Percentiles rank a stretch among this genome's conserved stretches.
Conservation (phyloP, 768 basidiomycete genomes). For the Termitomyces sp. region DNA sequence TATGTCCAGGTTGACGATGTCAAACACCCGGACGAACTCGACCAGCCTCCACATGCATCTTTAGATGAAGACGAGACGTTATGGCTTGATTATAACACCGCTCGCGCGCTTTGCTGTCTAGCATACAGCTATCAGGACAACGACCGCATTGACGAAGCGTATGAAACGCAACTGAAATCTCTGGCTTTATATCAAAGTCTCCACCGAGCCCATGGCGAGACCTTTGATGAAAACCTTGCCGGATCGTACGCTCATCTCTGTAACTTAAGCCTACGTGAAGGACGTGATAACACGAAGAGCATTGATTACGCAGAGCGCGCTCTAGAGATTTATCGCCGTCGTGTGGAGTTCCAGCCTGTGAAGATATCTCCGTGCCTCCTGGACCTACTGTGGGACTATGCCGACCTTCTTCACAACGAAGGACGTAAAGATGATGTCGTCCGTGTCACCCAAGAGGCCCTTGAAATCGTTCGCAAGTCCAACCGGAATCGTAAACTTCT, state of each 20-base stretch:
- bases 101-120: conserved; percentile 6
- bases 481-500: conserved; percentile 6
- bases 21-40: not conserved
- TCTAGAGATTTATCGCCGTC: conserved; percentile 6
- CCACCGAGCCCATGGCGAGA: not conserved
- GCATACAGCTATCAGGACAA: conserved; percentile 8
- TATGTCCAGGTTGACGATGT: not conserved
- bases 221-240: conserved; percentile 6
- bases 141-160: conserved; percentile 5
- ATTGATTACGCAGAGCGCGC: conserved; percentile 4
- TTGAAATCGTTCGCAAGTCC: conserved; percentile 3
- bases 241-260: conserved; percentile 9
- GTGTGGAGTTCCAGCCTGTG: not conserved
- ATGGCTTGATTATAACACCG: conserved; percentile 11
- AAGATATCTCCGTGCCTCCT: conserved; percentile 2
- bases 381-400: conserved; percentile 10
- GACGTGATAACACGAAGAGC: not conserved
- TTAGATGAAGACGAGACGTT: conserved; percentile 5
- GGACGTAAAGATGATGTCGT: conserved; percentile 2
- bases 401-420: conserved; percentile 1
- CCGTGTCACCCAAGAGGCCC: conserved; percentile 6
- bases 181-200: not conserved
- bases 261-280: not conserved
- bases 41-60: not conserved
- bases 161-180: conserved; percentile 2